A percentile compares a stretch with the other conserved stretches of the same genome.
These are phyloP conservation scores for Lodderomyces metapsilosis DNA, from an alignment of 1,139 yeast species.

Conservation along the genomic window DNA sequence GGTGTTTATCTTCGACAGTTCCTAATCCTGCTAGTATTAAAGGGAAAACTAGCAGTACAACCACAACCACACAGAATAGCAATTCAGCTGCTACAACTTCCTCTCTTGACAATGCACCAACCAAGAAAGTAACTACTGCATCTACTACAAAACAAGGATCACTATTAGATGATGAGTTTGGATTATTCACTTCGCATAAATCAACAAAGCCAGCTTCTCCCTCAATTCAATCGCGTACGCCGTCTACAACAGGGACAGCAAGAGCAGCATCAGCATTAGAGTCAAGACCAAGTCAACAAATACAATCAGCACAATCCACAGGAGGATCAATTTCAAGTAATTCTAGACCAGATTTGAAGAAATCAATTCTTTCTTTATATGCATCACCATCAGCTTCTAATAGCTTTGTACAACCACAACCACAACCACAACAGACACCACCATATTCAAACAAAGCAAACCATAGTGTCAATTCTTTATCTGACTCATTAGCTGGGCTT, in stretches of 20 bases:
- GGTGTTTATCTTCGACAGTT: constrained; percentile 56
- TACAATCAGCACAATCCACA: constrained; percentile 33
- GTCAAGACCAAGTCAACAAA: constrained; percentile 3
- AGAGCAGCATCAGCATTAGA: constrained; percentile 2
- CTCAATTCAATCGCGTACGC: constrained; percentile 2
- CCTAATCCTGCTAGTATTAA: constrained; percentile 58
- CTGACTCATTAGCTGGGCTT: constrained; percentile 38
- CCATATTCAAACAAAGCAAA: constrained; percentile 9
- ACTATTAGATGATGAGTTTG: constrained; percentile 41
- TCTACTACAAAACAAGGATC: constrained; percentile 10
- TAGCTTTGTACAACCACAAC: constrained; percentile 27
- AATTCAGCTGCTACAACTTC: neutral
- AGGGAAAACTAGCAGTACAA: no score
- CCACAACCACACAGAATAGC: no score
- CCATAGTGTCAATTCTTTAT: constrained; percentile 19
- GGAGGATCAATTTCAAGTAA: constrained; percentile 30
- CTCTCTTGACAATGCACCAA: no score
- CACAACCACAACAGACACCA: constrained; percentile 20
- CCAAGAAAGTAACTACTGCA: no score
- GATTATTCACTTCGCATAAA: constrained; percentile 30
- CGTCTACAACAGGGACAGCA: neutral
- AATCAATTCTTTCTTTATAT: constrained; percentile 85
- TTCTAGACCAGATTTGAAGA: constrained; percentile 68
- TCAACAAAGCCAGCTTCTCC: constrained; percentile 11
- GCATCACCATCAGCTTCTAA: constrained; percentile 61